These are phyloP conservation scores for Gnomoniopsis smithogilvyi DNA, from an alignment of 2,329 filamentous ascomycete species.

Conservation along the genomic window DNA sequence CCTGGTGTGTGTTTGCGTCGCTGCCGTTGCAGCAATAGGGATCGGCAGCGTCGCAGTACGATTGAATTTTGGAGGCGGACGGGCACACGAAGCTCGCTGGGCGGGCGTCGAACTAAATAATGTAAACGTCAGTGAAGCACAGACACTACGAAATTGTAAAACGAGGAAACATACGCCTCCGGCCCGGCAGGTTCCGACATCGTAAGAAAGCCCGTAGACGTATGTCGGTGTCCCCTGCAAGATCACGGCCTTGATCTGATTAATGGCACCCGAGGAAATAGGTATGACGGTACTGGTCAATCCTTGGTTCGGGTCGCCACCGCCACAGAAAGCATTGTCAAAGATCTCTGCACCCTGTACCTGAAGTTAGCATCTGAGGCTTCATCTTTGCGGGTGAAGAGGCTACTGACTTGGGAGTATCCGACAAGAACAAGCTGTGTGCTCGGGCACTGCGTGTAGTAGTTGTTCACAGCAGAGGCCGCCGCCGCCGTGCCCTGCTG, in stretches of 20 bases:
- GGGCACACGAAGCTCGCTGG: slow-evolving; percentile 54
- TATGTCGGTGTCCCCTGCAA: slow-evolving; percentile 64
- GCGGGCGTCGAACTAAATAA: slow-evolving; percentile 55
- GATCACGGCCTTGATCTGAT: slow-evolving; percentile 60
- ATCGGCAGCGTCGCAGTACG: slow-evolving; percentile 62
- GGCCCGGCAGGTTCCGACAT: slow-evolving; percentile 56
- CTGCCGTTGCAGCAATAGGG: slow-evolving; percentile 66
- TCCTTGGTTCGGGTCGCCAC: slow-evolving; percentile 44
- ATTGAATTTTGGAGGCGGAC: slow-evolving; percentile 50
- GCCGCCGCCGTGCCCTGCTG: slow-evolving; percentile 56
- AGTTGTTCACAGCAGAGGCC: slow-evolving; percentile 55
- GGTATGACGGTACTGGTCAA: slow-evolving; percentile 40
- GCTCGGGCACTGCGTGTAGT: slow-evolving; percentile 52
- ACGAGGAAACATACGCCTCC: slow-evolving; percentile 47
- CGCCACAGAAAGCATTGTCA: slow-evolving; percentile 62
- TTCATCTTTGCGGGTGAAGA: neutral
- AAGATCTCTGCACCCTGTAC: slow-evolving; percentile 60
- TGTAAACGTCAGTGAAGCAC: neutral
- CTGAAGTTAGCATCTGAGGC: neutral
- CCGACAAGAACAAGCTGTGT: slow-evolving; percentile 59
- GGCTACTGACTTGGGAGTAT: slow-evolving; percentile 51
- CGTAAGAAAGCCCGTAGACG: slow-evolving; percentile 51
- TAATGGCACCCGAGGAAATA: slow-evolving; percentile 44
- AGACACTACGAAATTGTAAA: neutral
- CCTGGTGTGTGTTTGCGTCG: slow-evolving; percentile 56